phyloP scores from a whole-genome alignment of 768 basidiomycete species.

The Suillus fuscotomentosus region DNA sequence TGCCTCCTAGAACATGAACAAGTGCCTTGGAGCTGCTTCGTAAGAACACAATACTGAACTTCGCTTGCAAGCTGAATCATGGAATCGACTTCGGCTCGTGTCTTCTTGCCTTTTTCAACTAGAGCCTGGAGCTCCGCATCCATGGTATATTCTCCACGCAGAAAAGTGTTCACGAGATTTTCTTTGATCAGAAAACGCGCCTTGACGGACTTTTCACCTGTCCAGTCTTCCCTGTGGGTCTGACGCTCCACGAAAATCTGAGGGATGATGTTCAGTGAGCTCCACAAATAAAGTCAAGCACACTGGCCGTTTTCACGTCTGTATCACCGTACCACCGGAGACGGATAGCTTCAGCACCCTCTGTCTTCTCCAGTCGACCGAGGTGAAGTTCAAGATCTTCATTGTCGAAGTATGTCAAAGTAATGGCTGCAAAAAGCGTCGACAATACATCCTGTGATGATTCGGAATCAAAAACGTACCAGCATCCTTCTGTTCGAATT shows the following conservation, averaged over 20 bases:
- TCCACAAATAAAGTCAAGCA: not conserved
- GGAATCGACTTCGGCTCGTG: slow-evolving; percentile 78
- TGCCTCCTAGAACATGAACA: slow-evolving; percentile 55
- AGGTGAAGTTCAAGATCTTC: slow-evolving; percentile 93
- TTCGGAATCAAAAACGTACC: slow-evolving; percentile 45
- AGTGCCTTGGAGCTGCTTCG: slow-evolving; percentile 66
- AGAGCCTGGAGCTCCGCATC: slow-evolving; percentile 85
- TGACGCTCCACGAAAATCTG: slow-evolving; percentile 89
- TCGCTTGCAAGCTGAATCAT: slow-evolving; percentile 98
- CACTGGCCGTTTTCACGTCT: slow-evolving; percentile 69
- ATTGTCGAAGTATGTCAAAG: slow-evolving; percentile 85
- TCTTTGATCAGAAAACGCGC: slow-evolving; percentile 96
- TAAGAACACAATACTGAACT: slow-evolving; percentile 88
- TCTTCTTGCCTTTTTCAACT: slow-evolving; percentile 85
- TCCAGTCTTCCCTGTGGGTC: slow-evolving; percentile 98
- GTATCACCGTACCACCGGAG: slow-evolving; percentile 97
- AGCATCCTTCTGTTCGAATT: slow-evolving; percentile 83
- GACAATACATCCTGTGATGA: not conserved
- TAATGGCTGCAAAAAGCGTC: slow-evolving; percentile 41
- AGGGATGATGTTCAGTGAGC: slow-evolving; percentile 28
- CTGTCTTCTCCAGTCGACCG: slow-evolving; percentile 96
- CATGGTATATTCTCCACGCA: slow-evolving; percentile 88
- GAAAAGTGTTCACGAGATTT: slow-evolving; percentile 87
- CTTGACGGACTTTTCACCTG: slow-evolving; percentile 98
- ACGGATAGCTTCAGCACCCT: slow-evolving; percentile 96